These are phyloP conservation scores for Candida argentea DNA, from an alignment of 805 yeast genomes.

Conservation along the genomic window DNA sequence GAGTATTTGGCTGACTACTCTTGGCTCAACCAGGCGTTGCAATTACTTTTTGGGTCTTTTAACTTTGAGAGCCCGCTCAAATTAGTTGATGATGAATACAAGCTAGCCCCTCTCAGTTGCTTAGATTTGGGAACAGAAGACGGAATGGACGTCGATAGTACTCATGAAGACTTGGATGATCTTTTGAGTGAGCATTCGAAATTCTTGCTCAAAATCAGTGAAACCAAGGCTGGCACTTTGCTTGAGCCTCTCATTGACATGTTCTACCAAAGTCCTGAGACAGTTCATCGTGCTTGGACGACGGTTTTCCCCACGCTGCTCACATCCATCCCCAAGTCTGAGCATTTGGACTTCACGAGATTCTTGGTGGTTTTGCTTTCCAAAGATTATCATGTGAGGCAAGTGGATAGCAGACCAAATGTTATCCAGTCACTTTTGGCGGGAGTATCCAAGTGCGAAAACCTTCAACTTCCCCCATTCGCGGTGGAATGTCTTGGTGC, in stretches of 20 bases:
- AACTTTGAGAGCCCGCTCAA: conserved; percentile 39
- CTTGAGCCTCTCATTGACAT: conserved; percentile 67
- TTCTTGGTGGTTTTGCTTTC: conserved; percentile 70
- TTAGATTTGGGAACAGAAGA: conserved; percentile 19
- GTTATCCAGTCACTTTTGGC: conserved; percentile 77
- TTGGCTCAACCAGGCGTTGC: conserved; percentile 92
- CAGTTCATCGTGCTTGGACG: conserved; percentile 79
- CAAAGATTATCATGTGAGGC: conserved; percentile 88
- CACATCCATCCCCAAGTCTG: conserved; percentile 63
- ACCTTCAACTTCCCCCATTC: conserved; percentile 85
- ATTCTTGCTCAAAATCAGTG: conserved; percentile 20
- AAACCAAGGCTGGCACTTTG: conserved; percentile 46
- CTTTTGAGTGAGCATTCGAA: conserved; percentile 18
- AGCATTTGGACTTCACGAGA: conserved; percentile 75
- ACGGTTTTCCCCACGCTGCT: conserved; percentile 75
- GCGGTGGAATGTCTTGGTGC: conserved; percentile 79
- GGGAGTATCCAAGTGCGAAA: conserved; percentile 68
- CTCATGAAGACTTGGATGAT: conserved; percentile 9
- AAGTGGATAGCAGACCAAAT: conserved; percentile 76
- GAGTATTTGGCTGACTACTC: conserved; percentile 86
- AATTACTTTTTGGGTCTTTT: conserved; percentile 72
- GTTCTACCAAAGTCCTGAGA: conserved; percentile 70
- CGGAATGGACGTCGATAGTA: conserved; percentile 4
- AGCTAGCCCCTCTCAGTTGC: conserved; percentile 42
- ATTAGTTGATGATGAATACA: conserved; percentile 38